Conservation (phyloP, 2,329 filamentous ascomycete genomes). For the Colletotrichum lentis region DNA sequence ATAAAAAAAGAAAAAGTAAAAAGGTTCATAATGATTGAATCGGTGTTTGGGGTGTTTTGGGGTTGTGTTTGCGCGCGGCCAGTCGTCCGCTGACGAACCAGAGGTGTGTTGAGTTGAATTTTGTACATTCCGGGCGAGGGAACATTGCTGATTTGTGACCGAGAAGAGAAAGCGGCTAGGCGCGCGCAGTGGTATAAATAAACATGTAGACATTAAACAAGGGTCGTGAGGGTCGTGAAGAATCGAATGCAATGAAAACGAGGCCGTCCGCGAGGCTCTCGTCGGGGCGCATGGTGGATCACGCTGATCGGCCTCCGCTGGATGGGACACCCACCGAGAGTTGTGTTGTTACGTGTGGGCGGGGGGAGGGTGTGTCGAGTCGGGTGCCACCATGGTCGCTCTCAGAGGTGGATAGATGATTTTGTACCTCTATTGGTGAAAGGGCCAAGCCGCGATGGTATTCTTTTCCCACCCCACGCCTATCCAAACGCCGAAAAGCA, state of each 20-base stretch:
- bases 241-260: conserved; percentile 37
- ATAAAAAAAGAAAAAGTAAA: conserved; percentile 6
- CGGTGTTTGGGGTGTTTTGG: conserved; percentile 6
- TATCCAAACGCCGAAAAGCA: conserved; percentile 51
- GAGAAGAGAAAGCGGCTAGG: conserved; percentile 37
- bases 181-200: conserved; percentile 37
- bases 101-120: conserved; percentile 21
- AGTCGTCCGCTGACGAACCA: conserved; percentile 7
- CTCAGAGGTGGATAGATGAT: neutral
- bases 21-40: neutral
- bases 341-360: conserved; percentile 4
- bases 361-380: neutral
- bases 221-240: conserved; percentile 41
- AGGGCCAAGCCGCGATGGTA: conserved; percentile 29
- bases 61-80: conserved; percentile 14
- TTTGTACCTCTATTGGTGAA: conserved; percentile 18
- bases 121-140: conserved; percentile 13
- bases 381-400: conserved; percentile 17
- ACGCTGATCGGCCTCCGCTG: conserved; percentile 2
- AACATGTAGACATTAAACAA: conserved; percentile 40
- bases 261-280: conserved; percentile 19
- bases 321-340: neutral
- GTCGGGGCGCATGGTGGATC: conserved; percentile 11
- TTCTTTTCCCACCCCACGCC: conserved; percentile 39
- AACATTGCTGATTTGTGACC: conserved; percentile 32